phyloP scores from a whole-genome alignment of 352 stramenopile genomes.

The Globisporangium recalcitrans region DNA sequence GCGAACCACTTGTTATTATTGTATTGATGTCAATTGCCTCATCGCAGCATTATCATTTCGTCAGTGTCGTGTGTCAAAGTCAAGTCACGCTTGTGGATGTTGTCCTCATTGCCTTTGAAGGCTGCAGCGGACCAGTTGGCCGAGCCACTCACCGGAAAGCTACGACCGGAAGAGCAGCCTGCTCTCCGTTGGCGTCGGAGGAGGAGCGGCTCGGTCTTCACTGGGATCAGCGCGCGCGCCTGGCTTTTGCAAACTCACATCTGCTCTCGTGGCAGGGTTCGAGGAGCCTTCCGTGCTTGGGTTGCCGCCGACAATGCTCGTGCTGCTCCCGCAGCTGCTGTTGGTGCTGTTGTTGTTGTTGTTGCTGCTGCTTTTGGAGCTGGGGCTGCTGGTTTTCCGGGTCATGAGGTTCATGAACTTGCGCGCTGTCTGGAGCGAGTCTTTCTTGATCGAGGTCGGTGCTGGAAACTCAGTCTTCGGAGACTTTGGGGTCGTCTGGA shows the following conservation, averaged over 20 bases:
- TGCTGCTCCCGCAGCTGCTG: conserved; percentile 11
- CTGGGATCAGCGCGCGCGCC: not conserved
- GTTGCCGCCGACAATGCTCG: conserved; percentile 10
- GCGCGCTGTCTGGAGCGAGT: conserved; percentile 12
- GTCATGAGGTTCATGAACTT: conserved; percentile 27
- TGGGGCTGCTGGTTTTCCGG: conserved; percentile 13
- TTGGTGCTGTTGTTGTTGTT: conserved; percentile 17
- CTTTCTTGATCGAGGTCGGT: conserved; percentile 15
- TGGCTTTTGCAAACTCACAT: not conserved
- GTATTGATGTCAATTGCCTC: too few relatives aligned
- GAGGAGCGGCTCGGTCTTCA: conserved; percentile 4
- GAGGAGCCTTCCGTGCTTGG: not conserved
- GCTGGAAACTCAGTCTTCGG: not conserved
- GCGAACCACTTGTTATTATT: too few relatives aligned
- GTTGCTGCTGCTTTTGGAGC: conserved; percentile 16
- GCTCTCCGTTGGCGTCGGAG: conserved; percentile 1
- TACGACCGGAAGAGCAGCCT: conserved; percentile 11
- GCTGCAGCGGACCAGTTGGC: too few relatives aligned
- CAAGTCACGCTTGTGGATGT: too few relatives aligned
- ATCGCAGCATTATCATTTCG: too few relatives aligned
- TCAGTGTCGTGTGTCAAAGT: too few relatives aligned
- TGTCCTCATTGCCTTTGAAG: too few relatives aligned
- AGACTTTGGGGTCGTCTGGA: not conserved
- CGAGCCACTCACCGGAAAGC: too few relatives aligned
- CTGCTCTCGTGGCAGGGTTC: not conserved